These are phyloP conservation scores for Paraphoma sp. DNA, from an alignment of 2,329 filamentous ascomycete genomes.

Conservation along the genomic window DNA sequence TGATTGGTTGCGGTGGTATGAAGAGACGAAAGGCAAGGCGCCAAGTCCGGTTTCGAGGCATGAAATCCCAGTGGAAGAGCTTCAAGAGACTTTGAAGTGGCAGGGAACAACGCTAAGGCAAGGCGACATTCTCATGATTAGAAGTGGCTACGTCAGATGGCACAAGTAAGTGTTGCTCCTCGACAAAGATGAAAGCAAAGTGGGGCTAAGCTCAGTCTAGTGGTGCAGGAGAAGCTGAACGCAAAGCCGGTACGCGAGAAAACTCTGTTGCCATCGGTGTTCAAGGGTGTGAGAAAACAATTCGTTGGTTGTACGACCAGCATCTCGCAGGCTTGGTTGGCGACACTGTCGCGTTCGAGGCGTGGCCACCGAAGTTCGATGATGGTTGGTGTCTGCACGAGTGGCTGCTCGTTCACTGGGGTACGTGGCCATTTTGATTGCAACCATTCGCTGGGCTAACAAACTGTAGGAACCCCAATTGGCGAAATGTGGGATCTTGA, in stretches of 20 bases:
- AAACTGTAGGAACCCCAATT: slow-evolving; percentile 28
- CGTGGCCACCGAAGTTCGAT: slow-evolving; percentile 37
- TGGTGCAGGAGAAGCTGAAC: slow-evolving; percentile 30
- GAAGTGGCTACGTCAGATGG: slow-evolving; percentile 56
- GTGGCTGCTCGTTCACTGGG: slow-evolving; percentile 41
- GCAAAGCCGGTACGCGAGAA: slow-evolving; percentile 41
- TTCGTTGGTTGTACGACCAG: slow-evolving; percentile 48
- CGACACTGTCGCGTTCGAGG: slow-evolving; percentile 52
- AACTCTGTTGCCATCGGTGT: slow-evolving; percentile 42
- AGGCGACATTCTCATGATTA: slow-evolving; percentile 45
- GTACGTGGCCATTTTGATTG: slow-evolving; percentile 5
- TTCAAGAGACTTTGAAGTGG: slow-evolving; percentile 39
- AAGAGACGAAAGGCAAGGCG: slow-evolving; percentile 33
- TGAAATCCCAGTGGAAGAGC: slow-evolving; percentile 38
- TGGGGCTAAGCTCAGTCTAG: slow-evolving; percentile 13
- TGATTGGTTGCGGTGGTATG: slow-evolving; percentile 43
- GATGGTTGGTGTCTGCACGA: slow-evolving; percentile 44
- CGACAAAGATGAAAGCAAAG: not conserved
- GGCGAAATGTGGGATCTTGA: slow-evolving; percentile 55
- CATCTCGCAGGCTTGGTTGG: slow-evolving; percentile 46
- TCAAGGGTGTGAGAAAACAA: slow-evolving; percentile 37
- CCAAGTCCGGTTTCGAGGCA: slow-evolving; percentile 36
- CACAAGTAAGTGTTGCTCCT: slow-evolving; percentile 28
- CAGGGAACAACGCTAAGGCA: slow-evolving; percentile 33
- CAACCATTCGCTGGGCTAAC: not conserved